A percentile compares a stretch with the other conserved stretches of the same genome.
These are phyloP conservation scores for Lodderomyces parapsilosis DNA, from an alignment of 1,139 yeast genomes.

Conservation along the genomic window DNA sequence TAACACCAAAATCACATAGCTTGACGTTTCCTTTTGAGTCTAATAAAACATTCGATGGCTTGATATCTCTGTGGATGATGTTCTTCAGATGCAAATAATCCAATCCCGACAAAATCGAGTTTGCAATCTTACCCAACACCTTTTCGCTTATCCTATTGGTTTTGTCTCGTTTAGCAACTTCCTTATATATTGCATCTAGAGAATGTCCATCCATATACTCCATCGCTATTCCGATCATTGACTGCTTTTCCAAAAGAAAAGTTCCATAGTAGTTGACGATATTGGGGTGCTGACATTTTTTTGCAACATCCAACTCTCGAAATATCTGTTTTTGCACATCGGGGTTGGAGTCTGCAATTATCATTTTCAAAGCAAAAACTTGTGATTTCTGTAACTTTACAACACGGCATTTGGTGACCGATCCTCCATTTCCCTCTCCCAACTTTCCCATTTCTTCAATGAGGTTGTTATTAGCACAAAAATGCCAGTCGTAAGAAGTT, in stretches of 20 bases:
- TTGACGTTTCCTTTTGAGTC: slow-evolving; percentile 79
- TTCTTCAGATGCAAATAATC: slow-evolving; percentile 84
- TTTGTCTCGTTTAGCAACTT: slow-evolving; percentile 51
- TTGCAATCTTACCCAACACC: slow-evolving; percentile 87
- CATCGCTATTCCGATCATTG: slow-evolving; percentile 87
- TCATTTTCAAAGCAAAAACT: slow-evolving; percentile 84
- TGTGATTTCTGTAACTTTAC: slow-evolving; percentile 31
- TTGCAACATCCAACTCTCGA: slow-evolving; percentile 85
- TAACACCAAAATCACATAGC: slow-evolving; percentile 96
- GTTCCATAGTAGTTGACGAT: slow-evolving; percentile 94
- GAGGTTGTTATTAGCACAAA: slow-evolving; percentile 49
- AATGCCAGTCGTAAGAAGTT: slow-evolving; percentile 78
- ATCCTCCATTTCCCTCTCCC: slow-evolving; percentile 96
- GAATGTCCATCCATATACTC: slow-evolving; percentile 95
- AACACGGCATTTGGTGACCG: slow-evolving; percentile 68
- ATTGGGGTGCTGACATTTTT: slow-evolving; percentile 75
- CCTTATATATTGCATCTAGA: slow-evolving; percentile 83
- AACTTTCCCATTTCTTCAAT: slow-evolving; percentile 49
- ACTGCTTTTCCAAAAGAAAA: slow-evolving; percentile 68
- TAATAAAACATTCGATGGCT: slow-evolving; percentile 86
- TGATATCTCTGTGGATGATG: slow-evolving; percentile 90
- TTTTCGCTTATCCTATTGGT: slow-evolving; percentile 91
- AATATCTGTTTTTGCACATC: slow-evolving; percentile 81
- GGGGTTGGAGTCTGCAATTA: slow-evolving; percentile 74
- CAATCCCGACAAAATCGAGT: slow-evolving; percentile 77